A percentile compares a stretch with the other conserved stretches of the same genome.
These are phyloP conservation scores for Leccinum incarnatum DNA, from an alignment of 768 basidiomycete genomes.

Conservation along the genomic window DNA sequence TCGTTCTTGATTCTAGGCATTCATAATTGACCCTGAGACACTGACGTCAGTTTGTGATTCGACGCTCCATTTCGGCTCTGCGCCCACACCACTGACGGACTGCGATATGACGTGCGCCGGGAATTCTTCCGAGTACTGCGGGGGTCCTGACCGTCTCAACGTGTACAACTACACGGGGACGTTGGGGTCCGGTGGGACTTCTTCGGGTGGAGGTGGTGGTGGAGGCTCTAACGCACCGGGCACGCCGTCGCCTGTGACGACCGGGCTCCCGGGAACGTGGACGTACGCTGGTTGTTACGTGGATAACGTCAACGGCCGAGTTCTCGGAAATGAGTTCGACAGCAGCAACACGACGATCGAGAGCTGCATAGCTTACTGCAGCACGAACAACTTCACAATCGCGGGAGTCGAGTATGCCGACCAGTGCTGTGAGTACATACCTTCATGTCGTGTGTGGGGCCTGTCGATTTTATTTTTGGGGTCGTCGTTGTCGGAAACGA, in stretches of 20 bases:
- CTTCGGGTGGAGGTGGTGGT: background rate
- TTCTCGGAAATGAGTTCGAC: slow-evolving; percentile 45
- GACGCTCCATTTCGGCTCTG: slow-evolving; percentile 19
- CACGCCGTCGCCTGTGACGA: slow-evolving; percentile 41
- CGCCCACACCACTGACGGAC: slow-evolving; percentile 42
- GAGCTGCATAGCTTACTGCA: slow-evolving; percentile 60
- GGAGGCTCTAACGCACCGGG: background rate
- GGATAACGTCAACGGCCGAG: slow-evolving; percentile 67
- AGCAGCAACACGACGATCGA: slow-evolving; percentile 51
- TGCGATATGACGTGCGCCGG: slow-evolving; percentile 42
- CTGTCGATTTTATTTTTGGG: background rate
- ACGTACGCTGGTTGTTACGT: slow-evolving; percentile 65
- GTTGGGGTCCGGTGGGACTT: background rate
- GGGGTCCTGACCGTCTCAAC: slow-evolving; percentile 56
- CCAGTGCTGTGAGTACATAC: slow-evolving; percentile 45
- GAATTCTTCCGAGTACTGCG: slow-evolving; percentile 56
- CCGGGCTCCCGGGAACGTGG: slow-evolving; percentile 55
- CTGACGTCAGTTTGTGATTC: slow-evolving; percentile 25
- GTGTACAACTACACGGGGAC: slow-evolving; percentile 17
- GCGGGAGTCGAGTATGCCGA: slow-evolving; percentile 67
- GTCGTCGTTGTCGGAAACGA: background rate
- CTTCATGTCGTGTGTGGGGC: too few species aligned
- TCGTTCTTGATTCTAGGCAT: slow-evolving; percentile 25
- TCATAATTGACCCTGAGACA: slow-evolving; percentile 43
- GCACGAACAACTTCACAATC: slow-evolving; percentile 52